Conservation (phyloP, 164 flowering plant species). For the Cinnamomum micranthum region DNA sequence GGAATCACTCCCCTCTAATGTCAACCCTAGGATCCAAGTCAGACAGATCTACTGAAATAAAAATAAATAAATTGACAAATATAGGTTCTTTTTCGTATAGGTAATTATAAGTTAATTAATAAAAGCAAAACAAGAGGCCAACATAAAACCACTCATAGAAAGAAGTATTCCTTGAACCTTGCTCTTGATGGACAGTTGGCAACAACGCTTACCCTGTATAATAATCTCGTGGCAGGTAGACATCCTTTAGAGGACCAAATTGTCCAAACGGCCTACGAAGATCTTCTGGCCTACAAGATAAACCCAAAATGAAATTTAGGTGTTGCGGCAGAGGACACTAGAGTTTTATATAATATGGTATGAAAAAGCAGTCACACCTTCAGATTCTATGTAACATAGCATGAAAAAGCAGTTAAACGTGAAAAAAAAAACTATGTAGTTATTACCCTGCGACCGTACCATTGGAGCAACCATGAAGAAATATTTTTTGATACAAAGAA, state of each 20-base stretch:
- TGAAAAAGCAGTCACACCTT: no score
- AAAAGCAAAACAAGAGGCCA: neutral
- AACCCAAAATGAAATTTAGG: conserved; percentile 1
- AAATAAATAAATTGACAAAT: no score
- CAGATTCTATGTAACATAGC: neutral
- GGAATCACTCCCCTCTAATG: no score
- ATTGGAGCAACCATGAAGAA: no score
- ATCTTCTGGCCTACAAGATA: conserved; percentile 68
- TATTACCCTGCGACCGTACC: no score
- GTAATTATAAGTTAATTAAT: no score
- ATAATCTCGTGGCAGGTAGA: conserved; percentile 86
- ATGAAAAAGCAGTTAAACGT: neutral
- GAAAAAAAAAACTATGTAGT: no score
- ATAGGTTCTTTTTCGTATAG: no score
- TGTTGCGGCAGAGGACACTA: neutral
- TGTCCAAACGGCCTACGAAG: conserved; percentile 75
- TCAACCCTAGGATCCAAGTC: no score
- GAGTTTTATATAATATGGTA: no score
- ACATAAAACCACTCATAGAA: neutral
- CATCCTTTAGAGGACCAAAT: conserved; percentile 89
- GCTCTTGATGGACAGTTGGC: neutral
- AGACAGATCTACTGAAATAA: no score
- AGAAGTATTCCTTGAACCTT: neutral
- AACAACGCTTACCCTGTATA: conserved; percentile 61
- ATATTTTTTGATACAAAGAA: no score